Conservation (phyloP, 2,329 filamentous ascomycete species). For the Pseudocercospora ulei region DNA sequence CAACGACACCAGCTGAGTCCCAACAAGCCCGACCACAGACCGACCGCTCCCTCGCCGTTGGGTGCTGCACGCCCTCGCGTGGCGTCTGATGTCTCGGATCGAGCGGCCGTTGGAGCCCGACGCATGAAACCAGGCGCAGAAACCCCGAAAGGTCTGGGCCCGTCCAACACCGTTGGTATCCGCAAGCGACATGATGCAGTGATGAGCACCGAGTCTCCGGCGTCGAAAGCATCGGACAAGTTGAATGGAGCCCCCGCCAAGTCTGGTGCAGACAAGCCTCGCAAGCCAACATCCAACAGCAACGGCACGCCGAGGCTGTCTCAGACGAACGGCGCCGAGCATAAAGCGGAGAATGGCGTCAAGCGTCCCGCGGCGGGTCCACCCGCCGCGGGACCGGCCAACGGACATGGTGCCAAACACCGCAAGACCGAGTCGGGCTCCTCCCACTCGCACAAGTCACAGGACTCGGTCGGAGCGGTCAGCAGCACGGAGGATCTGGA, state of each 20-base stretch:
- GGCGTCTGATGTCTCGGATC: slow-evolving; percentile 45
- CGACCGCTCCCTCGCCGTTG: slow-evolving; percentile 53
- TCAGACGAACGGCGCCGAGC: slow-evolving; percentile 16
- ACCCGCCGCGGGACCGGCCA: slow-evolving; percentile 22
- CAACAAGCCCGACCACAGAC: slow-evolving; percentile 42
- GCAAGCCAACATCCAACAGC: slow-evolving; percentile 34
- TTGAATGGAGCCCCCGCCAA: slow-evolving; percentile 21
- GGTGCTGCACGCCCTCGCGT: slow-evolving; percentile 53
- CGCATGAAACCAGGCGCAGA: slow-evolving; percentile 31
- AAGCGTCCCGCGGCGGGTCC: slow-evolving; percentile 42
- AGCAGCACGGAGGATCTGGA: slow-evolving; percentile 19
- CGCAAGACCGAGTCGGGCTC: slow-evolving; percentile 32
- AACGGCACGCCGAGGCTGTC: slow-evolving; percentile 27
- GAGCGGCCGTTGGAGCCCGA: slow-evolving; percentile 25
- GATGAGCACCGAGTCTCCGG: slow-evolving; percentile 24
- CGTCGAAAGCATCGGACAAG: slow-evolving; percentile 19
- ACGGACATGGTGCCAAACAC: slow-evolving; percentile 25
- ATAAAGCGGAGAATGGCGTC: slow-evolving; percentile 32
- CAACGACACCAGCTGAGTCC: slow-evolving; percentile 35
- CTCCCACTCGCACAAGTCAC: slow-evolving; percentile 27
- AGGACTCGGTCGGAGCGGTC: slow-evolving; percentile 22
- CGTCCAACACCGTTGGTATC: slow-evolving; percentile 35
- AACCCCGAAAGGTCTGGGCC: slow-evolving; percentile 38
- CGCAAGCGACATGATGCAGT: slow-evolving; percentile 30
- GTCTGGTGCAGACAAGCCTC: slow-evolving; percentile 14